Base-by-base conservation (phyloP, 306 rosid genomes). In the Quercus mongolica region DNA sequence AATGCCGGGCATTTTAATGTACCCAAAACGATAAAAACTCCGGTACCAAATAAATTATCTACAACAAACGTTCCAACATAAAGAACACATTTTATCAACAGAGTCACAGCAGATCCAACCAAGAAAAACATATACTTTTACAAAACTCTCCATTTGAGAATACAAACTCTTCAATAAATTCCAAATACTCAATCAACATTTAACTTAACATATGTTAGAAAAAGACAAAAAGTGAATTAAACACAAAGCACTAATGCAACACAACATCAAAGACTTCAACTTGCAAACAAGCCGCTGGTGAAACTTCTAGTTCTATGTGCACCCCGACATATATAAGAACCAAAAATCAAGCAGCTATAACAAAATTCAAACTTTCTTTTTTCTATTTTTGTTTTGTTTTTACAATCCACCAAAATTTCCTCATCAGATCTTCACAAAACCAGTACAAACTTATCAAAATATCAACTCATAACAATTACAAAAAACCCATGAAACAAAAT, bases 1-100 rank as follows among this genome's bases (percentile, higher is more conserved):
- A 79, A 91, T 82, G 78, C 86, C 88, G 33, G 95, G 92, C 99
- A 95, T 93, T 80, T 83, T 86, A 44, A 57, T 44, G 61, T 4
- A 20, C 56, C 76, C 74, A 69, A 79, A 82, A 72, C 74, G 80
- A 21, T 18, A 80, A 64, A 65, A 85, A 79, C 71, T 78, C 77
- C 82, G 75, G 80, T 78, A 83, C 80, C 83, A 56, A 84, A 84
- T 28, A 70, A 51, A 9, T 71, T 76, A 86, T 56, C 88, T 79
- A 86, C 86, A 86, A 77, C 58, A 78, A 20, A 52, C 1, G 31
- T 20, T 73, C n/a, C 35, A 30, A 64, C 25, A 33, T 3, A 55
- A 13, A 18, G 28, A 26, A 26, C 8, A 19, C 65, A 56, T 73
- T 6, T 8, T 9, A 46, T 14, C 33, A 59, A 70, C 61, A 62